Evolutionary conservation across 768 basidiomycete genomes (phyloP).

Genomic region (Krasilnikovozyma curviuscula): DNA sequence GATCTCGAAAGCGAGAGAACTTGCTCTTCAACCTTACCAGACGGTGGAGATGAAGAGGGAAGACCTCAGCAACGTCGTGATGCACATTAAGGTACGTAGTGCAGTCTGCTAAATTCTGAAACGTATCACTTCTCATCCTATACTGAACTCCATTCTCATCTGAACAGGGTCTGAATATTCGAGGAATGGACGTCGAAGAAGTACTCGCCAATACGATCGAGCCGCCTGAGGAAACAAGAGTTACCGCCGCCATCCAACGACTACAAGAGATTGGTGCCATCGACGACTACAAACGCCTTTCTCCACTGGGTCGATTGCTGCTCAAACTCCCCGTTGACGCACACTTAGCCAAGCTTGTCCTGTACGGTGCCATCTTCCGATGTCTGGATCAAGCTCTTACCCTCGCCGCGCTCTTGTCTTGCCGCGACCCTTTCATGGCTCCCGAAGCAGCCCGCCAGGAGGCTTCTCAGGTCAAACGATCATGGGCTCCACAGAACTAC

Average conservation of each 20-base stretch:
- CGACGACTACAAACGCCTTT: conserved; percentile 47
- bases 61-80: conserved; percentile 76
- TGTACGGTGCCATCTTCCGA: conserved; percentile 81
- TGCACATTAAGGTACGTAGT: conserved; percentile 56
- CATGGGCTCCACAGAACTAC: conserved; percentile 61
- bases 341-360: conserved; percentile 68
- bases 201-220: conserved; percentile 71
- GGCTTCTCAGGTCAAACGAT: conserved; percentile 50
- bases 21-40: conserved; percentile 52
- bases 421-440: conserved; percentile 74
- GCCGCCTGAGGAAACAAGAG: conserved; percentile 57
- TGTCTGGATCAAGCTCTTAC: conserved; percentile 75
- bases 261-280: conserved; percentile 76
- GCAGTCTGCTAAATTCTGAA: neutral
- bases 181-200: conserved; percentile 65
- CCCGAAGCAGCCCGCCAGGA: conserved; percentile 57
- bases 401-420: conserved; percentile 73
- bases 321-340: conserved; percentile 77
- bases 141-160: no score
- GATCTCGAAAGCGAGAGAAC: conserved; percentile 43
- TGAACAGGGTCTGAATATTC: conserved; percentile 51
- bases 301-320: conserved; percentile 69
- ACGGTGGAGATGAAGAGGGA: conserved; percentile 88
- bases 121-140: conserved; percentile 6
- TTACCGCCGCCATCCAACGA: conserved; percentile 56